Base-by-base conservation (phyloP, 352 stramenopile genomes). In the Pseudoperonospora humuli region DNA sequence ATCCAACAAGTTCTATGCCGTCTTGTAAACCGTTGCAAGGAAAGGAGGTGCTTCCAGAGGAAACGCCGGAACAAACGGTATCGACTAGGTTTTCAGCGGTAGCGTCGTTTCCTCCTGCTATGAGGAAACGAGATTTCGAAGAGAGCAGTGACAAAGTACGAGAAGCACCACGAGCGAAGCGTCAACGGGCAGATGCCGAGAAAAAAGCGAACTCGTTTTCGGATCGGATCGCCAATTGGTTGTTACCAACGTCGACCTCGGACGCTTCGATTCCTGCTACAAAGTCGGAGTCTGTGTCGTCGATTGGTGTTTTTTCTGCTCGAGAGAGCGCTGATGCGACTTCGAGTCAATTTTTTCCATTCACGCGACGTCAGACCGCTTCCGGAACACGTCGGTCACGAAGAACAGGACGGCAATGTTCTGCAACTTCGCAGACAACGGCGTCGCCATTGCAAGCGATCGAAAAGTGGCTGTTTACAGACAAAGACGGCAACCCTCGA, bases 401-500 rank as follows among this genome's bases (percentile, higher is more conserved):
- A 33, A 40, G 54, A 43, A 61, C 41, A 21, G 35, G 35, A 34
- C 65, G 56, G 21, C 11, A 45, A 8, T 14, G 31, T 38, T 38
- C 42, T 23, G 13, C 43, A 3, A 35, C 44, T 19, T 21, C 38
- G 32, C 54, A 61, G 34, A 67, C 65, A 3, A 53, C 61, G 5
- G 46, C 68, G 11, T 63, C 66, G 5, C 17, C 64, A 1, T 35
- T 77, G 6, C 57, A 67, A 50, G 50, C 58, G 2, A 61, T 84
- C 11, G 64, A 81, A 33, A 66, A 84, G 32, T 82, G 69, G 69
- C 44, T 84, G 10, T 84, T 79, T 38, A 67, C 54, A 0, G 64
- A 77, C 13, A 64, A 62, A 19, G 61, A 72, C 18, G 59, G 61
- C 21, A 72, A 64, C 2, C 47, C 57, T 27, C 57, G 48, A 49